Evolutionary conservation across 2,329 filamentous ascomycete genomes (phyloP).

Genomic region (Trichoderma semiorbis): DNA sequence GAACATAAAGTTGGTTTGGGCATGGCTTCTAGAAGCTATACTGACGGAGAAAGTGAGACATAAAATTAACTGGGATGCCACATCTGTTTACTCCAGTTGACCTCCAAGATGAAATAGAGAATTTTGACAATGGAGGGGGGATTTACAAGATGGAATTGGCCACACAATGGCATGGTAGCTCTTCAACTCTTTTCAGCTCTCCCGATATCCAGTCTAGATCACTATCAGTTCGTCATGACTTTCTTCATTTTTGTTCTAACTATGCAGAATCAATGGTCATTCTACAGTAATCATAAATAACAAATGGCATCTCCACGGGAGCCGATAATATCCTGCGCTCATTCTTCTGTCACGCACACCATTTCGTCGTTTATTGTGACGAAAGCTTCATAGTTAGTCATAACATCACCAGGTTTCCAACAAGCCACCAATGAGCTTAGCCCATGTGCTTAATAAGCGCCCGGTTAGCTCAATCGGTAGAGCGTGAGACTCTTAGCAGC

Average conservation of each 20-base stretch:
- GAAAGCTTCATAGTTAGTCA: not conserved
- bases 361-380: not conserved
- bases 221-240: not conserved
- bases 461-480: slow-evolving; percentile 49
- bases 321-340: not conserved
- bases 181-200: not conserved
- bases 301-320: not conserved
- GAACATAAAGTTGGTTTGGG: not conserved
- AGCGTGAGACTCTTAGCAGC: slow-evolving; percentile 65
- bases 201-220: not conserved
- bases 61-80: not conserved
- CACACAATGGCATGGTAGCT: not conserved
- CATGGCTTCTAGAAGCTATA: not conserved
- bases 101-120: not conserved
- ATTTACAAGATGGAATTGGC: not conserved
- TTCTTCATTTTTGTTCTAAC: not conserved
- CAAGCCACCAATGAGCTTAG: not conserved
- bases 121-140: not conserved
- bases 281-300: not conserved
- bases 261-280: not conserved
- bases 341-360: not conserved
- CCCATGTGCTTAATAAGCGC: not conserved
- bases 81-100: not conserved
- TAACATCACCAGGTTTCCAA: not conserved
- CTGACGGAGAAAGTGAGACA: not conserved